Evolutionary conservation across 179 eudicot genomes (phyloP), one percentile per base, ranked within the genome.

Genomic region (Nepenthes alata): DNA sequence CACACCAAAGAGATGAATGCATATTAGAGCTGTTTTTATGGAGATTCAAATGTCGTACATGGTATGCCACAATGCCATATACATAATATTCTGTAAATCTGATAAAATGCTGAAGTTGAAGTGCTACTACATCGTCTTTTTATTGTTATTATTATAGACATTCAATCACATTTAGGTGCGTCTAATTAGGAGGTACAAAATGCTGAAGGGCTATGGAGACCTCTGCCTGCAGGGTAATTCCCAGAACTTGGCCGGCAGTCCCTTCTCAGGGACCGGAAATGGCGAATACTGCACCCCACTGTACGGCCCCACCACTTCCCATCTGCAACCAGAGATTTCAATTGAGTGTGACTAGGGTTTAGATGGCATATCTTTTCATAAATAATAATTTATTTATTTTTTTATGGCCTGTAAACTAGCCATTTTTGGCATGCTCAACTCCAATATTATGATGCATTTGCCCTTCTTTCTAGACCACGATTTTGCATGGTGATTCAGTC

Each of bases 231-330:
- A 41, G 45, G 2, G 25, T 13, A 53, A 14, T 70, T 62, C 77
- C 68, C 74, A 64, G 48, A 81, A 75, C 61, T 66, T 78, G 16
- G 76, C 70, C 2, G 64, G 75, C 14, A 78, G 72, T 37, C 85
- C 85, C 11, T 70, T 59, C 53, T 64, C 62, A 25, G 85, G 85
- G 37, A 80, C 59, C 1, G 80, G 78, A 55, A 80, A 80, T 61
- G 85, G 82, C 54, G 37, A 67, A 47, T 80, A 75, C 54, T 70
- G 67, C 47, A 78, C 78, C 39, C 78, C 76, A 36, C 61, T 61
- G 0, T 58, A 38, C 11, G 72, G 37, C 37, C 70, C 79, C 13
- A 63, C 70, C 12, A 75, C 63, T 59, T 77, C 76, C 78, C 80
- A 77, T 66, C 82, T 77, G 75, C 69, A 62, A 39, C 44, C 44